Evolutionary conservation across 2,329 filamentous ascomycete genomes (phyloP).

Genomic region (Paradendryphiella salina): DNA sequence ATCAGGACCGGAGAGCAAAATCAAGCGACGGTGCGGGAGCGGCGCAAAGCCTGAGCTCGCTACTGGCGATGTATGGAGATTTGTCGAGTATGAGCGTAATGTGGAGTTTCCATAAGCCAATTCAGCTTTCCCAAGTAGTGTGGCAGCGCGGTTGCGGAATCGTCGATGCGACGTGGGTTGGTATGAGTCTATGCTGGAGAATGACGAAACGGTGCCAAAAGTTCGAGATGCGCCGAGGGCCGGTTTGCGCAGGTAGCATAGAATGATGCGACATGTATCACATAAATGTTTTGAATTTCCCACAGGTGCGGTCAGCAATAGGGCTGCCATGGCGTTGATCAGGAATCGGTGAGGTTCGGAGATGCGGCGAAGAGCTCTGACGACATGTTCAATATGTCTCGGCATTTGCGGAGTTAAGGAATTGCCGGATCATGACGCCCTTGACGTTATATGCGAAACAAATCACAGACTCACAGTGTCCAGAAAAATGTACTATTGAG

Average conservation of each 20-base stretch:
- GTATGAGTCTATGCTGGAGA: not conserved
- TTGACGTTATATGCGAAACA: not conserved
- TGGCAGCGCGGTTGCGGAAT: not conserved
- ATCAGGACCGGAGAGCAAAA: slow-evolving; percentile 78
- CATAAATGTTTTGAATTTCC: slow-evolving; percentile 22
- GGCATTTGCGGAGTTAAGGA: slow-evolving; percentile 25
- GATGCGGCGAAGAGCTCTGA: slow-evolving; percentile 7
- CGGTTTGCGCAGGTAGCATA: slow-evolving; percentile 6
- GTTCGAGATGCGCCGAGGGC: slow-evolving; percentile 9
- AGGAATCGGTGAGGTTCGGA: not conserved
- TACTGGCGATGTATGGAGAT: not conserved
- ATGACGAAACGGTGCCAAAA: slow-evolving; percentile 17
- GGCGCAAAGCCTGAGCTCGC: slow-evolving; percentile 52
- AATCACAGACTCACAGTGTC: not conserved
- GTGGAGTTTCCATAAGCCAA: not conserved
- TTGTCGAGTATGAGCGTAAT: not conserved
- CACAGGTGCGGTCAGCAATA: not conserved
- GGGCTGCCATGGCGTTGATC: slow-evolving; percentile 18
- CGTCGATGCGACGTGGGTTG: slow-evolving; percentile 36
- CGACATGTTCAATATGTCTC: slow-evolving; percentile 13
- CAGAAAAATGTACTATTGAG: not conserved
- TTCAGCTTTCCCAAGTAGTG: too few species aligned
- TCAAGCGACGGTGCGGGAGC: slow-evolving; percentile 75
- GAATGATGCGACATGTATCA: slow-evolving; percentile 22
- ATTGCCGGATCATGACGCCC: not conserved